Base-by-base conservation (phyloP, 371 early-diverging fungal species). In the Lichtheimia hyalospora region DNA sequence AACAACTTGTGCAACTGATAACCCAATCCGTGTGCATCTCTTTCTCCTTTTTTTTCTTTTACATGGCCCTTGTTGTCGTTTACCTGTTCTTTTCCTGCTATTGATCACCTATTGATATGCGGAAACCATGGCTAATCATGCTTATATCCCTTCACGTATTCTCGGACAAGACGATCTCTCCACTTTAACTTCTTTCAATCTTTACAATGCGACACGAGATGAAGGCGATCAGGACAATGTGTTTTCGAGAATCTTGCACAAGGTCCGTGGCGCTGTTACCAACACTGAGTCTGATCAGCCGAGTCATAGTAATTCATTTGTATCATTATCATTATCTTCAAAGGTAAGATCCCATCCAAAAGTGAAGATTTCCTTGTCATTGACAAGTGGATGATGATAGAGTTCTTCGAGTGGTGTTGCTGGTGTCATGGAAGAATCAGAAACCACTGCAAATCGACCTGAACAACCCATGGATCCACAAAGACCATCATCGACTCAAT, bases 191-290 rank as follows among this genome's bases (percentile, higher is more conserved):
- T 73, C 76, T 4, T 83, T 83, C 50, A 74, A 77, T 49, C 62
- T 76, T 24, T 66, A 67, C 61, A 56, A 67, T 57, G 43, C 65
- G 42, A 50, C 75, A 51, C 57, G 68, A 70, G 46, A 79, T 57
- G 70, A 83, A 61, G 61, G 65, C 3, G 85, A 85, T 66, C 83
- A 80, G 10, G 80, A 77, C 57, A 69, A 70, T n/a, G 77, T 82
- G 4, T 68, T 87, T 12, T 82, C 84, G 24, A 87, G 84, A 54
- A 62, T 87, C 61, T 76, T 87, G 59, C 81, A 76, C 42, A 77
- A 81, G 13, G 84, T 87, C 58, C 84, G 75, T 48, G 80, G 73
- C 27, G 79, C 85, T 0, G 80, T 84, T 18, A 69, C 46, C 72
- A 21, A 65, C 71, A 12, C 46, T 20, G 34, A 34, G 10, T 34